These are phyloP conservation scores for Colletotrichum shisoi DNA, from an alignment of 2,329 filamentous ascomycete genomes.

Conservation along the genomic window DNA sequence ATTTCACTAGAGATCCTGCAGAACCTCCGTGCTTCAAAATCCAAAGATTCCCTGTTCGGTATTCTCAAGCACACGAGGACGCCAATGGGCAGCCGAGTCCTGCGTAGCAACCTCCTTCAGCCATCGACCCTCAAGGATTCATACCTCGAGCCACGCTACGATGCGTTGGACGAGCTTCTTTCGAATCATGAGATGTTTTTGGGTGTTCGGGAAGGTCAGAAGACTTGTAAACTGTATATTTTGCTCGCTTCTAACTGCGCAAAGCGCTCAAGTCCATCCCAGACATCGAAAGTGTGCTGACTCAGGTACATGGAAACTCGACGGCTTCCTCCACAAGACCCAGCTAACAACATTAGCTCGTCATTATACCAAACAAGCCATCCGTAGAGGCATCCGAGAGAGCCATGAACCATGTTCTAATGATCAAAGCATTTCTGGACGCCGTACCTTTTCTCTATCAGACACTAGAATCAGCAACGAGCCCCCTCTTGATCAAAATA, in stretches of 20 bases:
- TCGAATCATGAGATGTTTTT: slow-evolving; percentile 86
- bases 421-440: slow-evolving; percentile 81
- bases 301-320: slow-evolving; percentile 61
- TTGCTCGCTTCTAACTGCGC: slow-evolving; percentile 37
- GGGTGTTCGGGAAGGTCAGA: slow-evolving; percentile 71
- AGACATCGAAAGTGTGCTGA: slow-evolving; percentile 82
- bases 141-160: slow-evolving; percentile 76
- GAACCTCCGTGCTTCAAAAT: slow-evolving; percentile 79
- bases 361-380: slow-evolving; percentile 73
- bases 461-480: slow-evolving; percentile 70
- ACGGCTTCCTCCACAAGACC: not conserved
- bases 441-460: slow-evolving; percentile 73
- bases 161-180: slow-evolving; percentile 83
- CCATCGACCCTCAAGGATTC: slow-evolving; percentile 75
- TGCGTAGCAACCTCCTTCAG: slow-evolving; percentile 87
- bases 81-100: slow-evolving; percentile 84
- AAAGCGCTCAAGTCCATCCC: slow-evolving; percentile 75
- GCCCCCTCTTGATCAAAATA: slow-evolving; percentile 71
- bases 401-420: slow-evolving; percentile 84
- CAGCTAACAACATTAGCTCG: slow-evolving; percentile 63
- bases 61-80: slow-evolving; percentile 85
- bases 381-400: slow-evolving; percentile 77
- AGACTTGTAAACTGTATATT: accelerated
- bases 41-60: slow-evolving; percentile 83
- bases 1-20: slow-evolving; percentile 88